Conservation (phyloP, 1,284 basidiomycete genomes). For the Rhodotorula sp. region DNA sequence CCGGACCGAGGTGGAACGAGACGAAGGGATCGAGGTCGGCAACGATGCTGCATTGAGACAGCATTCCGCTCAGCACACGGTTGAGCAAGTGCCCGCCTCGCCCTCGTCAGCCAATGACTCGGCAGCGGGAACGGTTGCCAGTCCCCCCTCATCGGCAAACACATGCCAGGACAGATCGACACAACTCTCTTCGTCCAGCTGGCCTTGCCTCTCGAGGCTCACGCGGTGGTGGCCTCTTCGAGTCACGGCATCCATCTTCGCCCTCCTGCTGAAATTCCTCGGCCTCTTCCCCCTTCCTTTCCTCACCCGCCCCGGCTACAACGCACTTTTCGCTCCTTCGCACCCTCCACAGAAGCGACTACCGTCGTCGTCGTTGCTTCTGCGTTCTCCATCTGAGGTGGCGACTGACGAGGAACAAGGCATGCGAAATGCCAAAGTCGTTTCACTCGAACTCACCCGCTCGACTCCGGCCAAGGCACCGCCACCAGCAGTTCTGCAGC, state of each 20-base stretch:
- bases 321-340: slow-evolving; percentile 9
- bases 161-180: neutral
- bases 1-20: slow-evolving; percentile 12
- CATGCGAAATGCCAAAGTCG: slow-evolving; percentile 1
- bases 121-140: neutral
- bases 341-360: neutral
- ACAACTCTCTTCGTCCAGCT: neutral
- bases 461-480: neutral
- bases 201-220: slow-evolving; percentile 14
- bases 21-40: slow-evolving; percentile 10
- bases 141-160: neutral
- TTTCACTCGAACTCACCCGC: slow-evolving; percentile 10
- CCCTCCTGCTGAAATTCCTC: slow-evolving; percentile 34
- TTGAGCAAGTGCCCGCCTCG: no score
- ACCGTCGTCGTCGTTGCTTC: neutral
- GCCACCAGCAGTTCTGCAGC: no score
- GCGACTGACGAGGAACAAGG: slow-evolving; percentile 2
- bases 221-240: slow-evolving; percentile 6
- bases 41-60: neutral
- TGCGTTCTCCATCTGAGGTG: neutral
- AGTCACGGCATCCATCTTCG: slow-evolving; percentile 1
- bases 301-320: slow-evolving; percentile 14
- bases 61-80: no score
- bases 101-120: neutral
- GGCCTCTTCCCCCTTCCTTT: slow-evolving; percentile 28